Base-by-base conservation (phyloP, 805 yeast genomes). In the Ogataea ganodermae region DNA sequence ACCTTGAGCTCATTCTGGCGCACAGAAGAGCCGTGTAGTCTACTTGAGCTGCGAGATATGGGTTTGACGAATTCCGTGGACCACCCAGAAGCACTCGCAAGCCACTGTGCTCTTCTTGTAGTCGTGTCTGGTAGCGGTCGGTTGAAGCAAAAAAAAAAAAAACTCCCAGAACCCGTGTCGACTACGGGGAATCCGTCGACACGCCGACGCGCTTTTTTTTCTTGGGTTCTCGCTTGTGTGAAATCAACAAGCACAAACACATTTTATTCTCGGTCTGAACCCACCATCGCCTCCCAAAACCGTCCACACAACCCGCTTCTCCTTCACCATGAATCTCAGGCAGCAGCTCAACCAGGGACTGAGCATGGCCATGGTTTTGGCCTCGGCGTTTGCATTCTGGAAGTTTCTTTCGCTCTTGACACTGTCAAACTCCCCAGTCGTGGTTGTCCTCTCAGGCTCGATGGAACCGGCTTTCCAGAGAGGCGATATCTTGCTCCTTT, bases 391-490 rank as follows among this genome's bases (percentile, higher is more conserved):
- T 67, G 86, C 94, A 79, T 80, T 89, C 50, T 94, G 97, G 96
- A 89, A 89, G 62, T 79, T 87, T 0, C 73, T 92, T 13, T 81
- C 89, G 1, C 72, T 92, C 3, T 72, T 83, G 1, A 76, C 97
- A 9, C 82, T 89, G 68, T 83, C 97, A 0, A 84, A 88, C 51
- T 88, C 97, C 1, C 99, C 99, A 17, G 81, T 94, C 20, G 99
- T 94, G 17, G 99, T 94, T 23, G 99, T 94, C 8, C 78, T 94
- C 41, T 90, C 98, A 1, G 99, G 99, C 5, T 92, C 98, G 2
- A 94, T 94, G 99, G 99, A 94, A 66, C 99, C 99, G 2, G 99
- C 99, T 1, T 94, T 94, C 76, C 97, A 94, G 69, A 80, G 99
- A 69, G 99, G 99, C 42, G 99, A 94, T 65, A 84, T 94, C 14